A percentile compares a stretch with the other conserved stretches of the same genome.
Conservation (phyloP, 768 basidiomycete genomes). For the Mycena pura region DNA sequence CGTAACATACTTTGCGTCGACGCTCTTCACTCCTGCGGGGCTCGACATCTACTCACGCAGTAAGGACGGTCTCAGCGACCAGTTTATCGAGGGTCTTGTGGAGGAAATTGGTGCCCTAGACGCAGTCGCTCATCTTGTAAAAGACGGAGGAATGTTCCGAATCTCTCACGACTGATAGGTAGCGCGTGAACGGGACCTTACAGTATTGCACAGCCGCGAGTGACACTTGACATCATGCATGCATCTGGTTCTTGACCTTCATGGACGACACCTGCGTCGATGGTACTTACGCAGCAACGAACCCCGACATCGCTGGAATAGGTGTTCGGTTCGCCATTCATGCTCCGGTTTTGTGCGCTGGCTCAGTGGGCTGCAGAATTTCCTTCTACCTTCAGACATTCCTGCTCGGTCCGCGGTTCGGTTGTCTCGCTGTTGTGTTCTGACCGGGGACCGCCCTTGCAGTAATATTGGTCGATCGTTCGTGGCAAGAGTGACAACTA, state of each 20-base stretch:
- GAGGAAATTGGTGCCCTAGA: constrained; percentile 11
- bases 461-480: constrained; percentile 50
- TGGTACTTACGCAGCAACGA: constrained; percentile 13
- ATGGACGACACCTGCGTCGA: constrained; percentile 5
- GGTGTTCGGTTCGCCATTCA: constrained; percentile 26
- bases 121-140: constrained; percentile 1
- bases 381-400: constrained; percentile 41
- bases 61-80: constrained; percentile 13
- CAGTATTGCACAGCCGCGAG: no score
- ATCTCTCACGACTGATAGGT: not conserved
- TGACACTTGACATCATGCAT: no score
- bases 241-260: not conserved
- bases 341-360: no score
- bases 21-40: constrained; percentile 19
- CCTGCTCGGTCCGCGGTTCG: constrained; percentile 27
- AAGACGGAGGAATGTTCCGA: constrained; percentile 8
- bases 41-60: constrained; percentile 23
- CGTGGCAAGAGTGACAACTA: constrained; percentile 39
- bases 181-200: no score
- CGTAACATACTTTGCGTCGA: constrained; percentile 24
- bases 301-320: constrained; percentile 25
- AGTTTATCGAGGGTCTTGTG: constrained; percentile 7
- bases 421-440: constrained; percentile 22
- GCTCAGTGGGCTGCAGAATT: not conserved
- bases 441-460: constrained; percentile 34